Percentiles rank a stretch among this genome's conserved stretches.
These are phyloP conservation scores for Ceriops decandra DNA, from an alignment of 345 rosid genomes.

Conservation along the genomic window DNA sequence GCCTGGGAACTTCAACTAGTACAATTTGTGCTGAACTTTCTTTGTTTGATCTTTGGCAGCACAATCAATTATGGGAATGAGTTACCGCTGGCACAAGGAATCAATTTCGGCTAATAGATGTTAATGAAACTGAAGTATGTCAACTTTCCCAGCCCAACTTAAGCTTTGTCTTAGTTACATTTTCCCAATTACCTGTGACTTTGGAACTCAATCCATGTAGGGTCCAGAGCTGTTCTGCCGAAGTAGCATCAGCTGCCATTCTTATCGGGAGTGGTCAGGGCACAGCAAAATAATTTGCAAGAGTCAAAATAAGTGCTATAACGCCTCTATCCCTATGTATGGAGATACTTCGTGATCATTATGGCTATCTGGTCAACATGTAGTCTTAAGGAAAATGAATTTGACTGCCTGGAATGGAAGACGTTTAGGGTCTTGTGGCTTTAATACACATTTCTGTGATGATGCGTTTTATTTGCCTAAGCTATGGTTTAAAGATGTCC, in stretches of 20 bases:
- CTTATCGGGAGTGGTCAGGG: no score
- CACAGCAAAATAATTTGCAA: no score
- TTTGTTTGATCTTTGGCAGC: slow-evolving; percentile 36
- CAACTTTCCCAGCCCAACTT: background rate
- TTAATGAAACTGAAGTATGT: background rate
- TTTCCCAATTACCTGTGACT: background rate
- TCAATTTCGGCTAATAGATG: slow-evolving; percentile 67
- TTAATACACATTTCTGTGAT: no score
- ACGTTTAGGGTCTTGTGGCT: no score
- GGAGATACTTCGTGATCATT: background rate
- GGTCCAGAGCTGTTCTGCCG: slow-evolving; percentile 3
- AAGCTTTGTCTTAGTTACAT: background rate
- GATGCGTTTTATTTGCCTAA: no score
- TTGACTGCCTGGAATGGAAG: no score
- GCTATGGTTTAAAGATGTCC: no score
- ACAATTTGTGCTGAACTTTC: background rate
- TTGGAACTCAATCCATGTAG: background rate
- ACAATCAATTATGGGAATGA: slow-evolving; percentile 91
- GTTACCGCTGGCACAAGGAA: slow-evolving; percentile 95
- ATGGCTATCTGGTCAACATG: background rate
- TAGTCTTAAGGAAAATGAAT: no score
- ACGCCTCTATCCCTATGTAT: no score
- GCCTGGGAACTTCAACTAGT: background rate
- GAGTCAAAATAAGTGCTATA: background rate
- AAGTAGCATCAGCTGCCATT: background rate